Evolutionary conservation across 495 filamentous ascomycete species (phyloP), one percentile per base, ranked within the genome.

Genomic region (Lichenothelia convexa): DNA sequence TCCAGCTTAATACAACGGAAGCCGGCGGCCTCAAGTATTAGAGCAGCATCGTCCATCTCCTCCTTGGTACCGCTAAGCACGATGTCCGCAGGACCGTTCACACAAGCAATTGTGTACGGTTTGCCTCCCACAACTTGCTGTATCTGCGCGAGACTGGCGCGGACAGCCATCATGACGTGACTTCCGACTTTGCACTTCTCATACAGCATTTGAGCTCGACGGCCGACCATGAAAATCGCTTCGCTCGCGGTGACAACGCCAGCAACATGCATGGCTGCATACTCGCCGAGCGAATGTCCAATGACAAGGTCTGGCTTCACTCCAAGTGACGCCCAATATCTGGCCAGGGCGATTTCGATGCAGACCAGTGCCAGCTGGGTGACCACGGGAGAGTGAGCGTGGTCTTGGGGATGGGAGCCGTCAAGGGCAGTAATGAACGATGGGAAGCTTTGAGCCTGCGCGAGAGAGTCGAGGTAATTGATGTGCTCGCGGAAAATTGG

Each of bases 1-100:
- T 72, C 68, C 3, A 89, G 63, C 42, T 70, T 72, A 0, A 68
- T 45, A 4, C 29, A 42, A 32, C 48, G 47, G 12, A 49, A 18
- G 7, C 50, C 49, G 2, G 40, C 21, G 0, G 34, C 20, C 15
- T 41, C 18, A 2, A 58, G 36, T n/a, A 30, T 22, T 3, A 39
- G 30, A 1, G 23, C 23, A 0, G 53, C 21, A 15, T n/a, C 34
- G 7, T 40, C 20, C 16, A 59, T 46, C 1, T 51, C 45, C 1
- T 36, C 33, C 3, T 30, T 31, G 4, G 39, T 16, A 1, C 58
- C 58, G 35, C 53, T 48, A 15, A 62, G 17, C 5, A 60, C 54
- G 1, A 49, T 59, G n/a, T 38, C 45, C 5, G 27, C 37, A 7
- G 56, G 50, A 9, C 36, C 39, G 33, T 62, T 60, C 34, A 56